Percentiles rank a stretch among this genome's conserved stretches.
Conservation (phyloP, 495 filamentous ascomycete species). For the Talaromyces liani region DNA sequence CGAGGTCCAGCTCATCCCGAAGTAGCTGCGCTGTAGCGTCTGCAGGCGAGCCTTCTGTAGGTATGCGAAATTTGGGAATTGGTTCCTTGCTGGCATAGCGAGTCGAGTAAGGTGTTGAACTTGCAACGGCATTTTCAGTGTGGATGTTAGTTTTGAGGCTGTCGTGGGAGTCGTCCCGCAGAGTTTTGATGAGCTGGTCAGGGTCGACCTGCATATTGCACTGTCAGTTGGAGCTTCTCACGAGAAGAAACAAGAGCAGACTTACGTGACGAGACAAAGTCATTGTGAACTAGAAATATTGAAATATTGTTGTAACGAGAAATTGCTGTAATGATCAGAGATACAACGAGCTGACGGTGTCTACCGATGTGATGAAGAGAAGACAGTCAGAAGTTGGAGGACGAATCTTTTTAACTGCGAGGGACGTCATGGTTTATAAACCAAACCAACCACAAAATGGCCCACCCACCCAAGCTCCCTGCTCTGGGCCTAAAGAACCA, state of each 20-base stretch:
- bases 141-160: conserved; percentile 33
- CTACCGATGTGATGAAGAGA: not conserved
- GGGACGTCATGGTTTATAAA: not conserved
- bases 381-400: not conserved
- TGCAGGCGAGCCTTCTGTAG: conserved; percentile 51
- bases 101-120: conserved; percentile 56
- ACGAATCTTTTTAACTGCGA: not conserved
- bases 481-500: not conserved
- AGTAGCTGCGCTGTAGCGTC: conserved; percentile 62
- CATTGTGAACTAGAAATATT: not conserved
- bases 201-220: conserved; percentile 43
- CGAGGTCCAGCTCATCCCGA: conserved; percentile 66
- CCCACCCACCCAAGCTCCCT: no score
- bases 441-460: no score
- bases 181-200: conserved; percentile 49
- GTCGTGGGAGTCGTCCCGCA: conserved; percentile 38
- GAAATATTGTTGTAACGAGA: not conserved
- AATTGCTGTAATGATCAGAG: not conserved
- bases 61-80: conserved; percentile 63
- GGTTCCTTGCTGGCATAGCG: conserved; percentile 53
- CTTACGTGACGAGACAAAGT: not conserved
- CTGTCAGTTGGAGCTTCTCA: not conserved
- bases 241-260: not conserved
- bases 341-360: not conserved
- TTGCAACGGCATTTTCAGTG: conserved; percentile 28